Percentiles rank a stretch among this genome's conserved stretches.
phyloP scores from a whole-genome alignment of 2,329 filamentous ascomycete species.

The Fusarium praegraminearum region DNA sequence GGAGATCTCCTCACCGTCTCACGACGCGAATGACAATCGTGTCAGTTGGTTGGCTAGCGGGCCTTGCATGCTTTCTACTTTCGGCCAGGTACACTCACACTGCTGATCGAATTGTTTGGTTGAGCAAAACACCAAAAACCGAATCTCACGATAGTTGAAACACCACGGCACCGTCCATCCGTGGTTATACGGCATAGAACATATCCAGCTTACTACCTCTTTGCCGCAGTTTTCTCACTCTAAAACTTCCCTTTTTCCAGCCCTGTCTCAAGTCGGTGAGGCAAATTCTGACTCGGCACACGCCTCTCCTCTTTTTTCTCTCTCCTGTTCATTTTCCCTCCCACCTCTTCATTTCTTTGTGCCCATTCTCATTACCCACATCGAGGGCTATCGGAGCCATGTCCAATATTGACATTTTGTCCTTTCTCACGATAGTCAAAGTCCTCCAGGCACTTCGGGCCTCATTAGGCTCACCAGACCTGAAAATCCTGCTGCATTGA shows the following conservation, averaged over 20 bases:
- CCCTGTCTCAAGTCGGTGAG: conserved; percentile 23
- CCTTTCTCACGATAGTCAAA: conserved; percentile 24
- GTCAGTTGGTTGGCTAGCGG: conserved; percentile 39
- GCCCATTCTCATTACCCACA: conserved; percentile 32
- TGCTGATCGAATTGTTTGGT: conserved; percentile 7
- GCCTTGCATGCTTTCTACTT: conserved; percentile 39
- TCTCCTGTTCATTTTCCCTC: conserved; percentile 10
- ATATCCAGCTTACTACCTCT: neutral
- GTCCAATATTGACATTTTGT: conserved; percentile 35
- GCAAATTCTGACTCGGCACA: conserved; percentile 14
- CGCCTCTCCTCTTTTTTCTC: conserved; percentile 16
- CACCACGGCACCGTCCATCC: conserved; percentile 6
- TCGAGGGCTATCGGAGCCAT: conserved; percentile 14
- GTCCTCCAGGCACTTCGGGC: neutral
- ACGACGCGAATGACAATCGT: conserved; percentile 8
- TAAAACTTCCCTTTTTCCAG: conserved; percentile 1
- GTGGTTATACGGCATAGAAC: neutral
- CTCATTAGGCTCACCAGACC: conserved; percentile 41
- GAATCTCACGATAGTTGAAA: conserved; percentile 29
- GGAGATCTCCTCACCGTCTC: conserved; percentile 33
- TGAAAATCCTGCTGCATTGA: conserved; percentile 35
- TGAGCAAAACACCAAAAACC: conserved; percentile 30
- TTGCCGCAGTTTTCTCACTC: neutral
- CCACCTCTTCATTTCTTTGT: conserved; percentile 37
- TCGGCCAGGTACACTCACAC: conserved; percentile 21